Conservation (phyloP, 2,329 filamentous ascomycete genomes). For the Xylariaceae sp. region DNA sequence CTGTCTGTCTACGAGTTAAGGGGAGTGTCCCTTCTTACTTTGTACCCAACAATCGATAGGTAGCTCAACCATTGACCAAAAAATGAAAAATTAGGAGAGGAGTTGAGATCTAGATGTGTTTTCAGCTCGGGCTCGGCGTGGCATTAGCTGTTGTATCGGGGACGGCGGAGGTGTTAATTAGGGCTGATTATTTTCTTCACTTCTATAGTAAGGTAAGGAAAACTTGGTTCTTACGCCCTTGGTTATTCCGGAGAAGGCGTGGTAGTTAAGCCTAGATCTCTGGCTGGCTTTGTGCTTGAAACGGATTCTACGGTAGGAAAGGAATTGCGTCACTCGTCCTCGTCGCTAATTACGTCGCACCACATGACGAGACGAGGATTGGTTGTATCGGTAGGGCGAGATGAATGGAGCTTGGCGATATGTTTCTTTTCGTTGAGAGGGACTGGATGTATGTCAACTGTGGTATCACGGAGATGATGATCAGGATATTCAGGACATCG, state of each 20-base stretch:
- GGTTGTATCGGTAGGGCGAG: background rate
- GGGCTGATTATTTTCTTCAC: no score
- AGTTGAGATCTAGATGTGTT: background rate
- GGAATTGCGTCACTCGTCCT: constrained; percentile 10
- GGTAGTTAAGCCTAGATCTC: background rate
- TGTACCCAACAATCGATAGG: background rate
- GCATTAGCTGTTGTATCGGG: no score
- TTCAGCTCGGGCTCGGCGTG: background rate
- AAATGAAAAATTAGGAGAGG: no score
- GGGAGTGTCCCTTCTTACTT: background rate
- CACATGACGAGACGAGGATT: background rate
- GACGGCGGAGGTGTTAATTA: no score
- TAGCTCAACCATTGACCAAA: background rate
- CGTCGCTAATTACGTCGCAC: background rate
- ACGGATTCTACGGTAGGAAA: background rate
- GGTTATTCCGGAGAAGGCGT: background rate
- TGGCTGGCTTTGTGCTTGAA: background rate
- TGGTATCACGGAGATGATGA: no score
- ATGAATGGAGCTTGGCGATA: background rate
- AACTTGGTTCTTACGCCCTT: background rate
- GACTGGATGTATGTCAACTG: no score
- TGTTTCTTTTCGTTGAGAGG: no score
- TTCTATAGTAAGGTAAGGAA: background rate
- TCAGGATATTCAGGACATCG: no score
- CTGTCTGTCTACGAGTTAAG: background rate